These are phyloP conservation scores for Lasiodiplodia hormozganensis DNA, from an alignment of 2,329 filamentous ascomycete species.

Conservation along the genomic window DNA sequence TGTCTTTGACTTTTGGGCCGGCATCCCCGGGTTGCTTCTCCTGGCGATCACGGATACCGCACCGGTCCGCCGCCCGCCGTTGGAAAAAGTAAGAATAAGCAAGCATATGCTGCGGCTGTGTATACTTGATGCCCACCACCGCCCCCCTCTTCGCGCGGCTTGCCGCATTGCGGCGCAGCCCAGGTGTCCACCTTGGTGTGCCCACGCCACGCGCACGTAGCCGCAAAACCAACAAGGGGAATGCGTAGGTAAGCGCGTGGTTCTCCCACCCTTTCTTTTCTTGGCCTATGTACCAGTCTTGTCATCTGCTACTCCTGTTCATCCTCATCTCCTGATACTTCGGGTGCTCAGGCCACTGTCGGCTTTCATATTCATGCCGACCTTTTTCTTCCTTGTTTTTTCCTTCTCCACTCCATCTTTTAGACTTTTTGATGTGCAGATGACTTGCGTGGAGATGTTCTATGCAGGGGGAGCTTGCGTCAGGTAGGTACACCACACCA, in stretches of 20 bases:
- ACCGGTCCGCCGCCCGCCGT: not conserved
- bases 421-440: not conserved
- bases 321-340: not conserved
- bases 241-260: not conserved
- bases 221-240: not conserved
- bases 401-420: not conserved
- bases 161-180: not conserved
- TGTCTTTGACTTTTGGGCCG: not conserved
- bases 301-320: not conserved
- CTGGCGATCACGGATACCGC: not conserved
- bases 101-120: not conserved
- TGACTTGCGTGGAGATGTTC: not conserved
- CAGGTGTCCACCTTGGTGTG: not conserved
- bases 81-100: not conserved
- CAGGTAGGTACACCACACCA: not conserved
- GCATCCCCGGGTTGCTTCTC: constrained; percentile 29
- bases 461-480: not conserved
- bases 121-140: not conserved
- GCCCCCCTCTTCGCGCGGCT: not conserved
- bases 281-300: not conserved
- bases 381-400: not conserved
- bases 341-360: not conserved
- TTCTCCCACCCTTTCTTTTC: not conserved
- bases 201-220: not conserved
- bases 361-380: not conserved